Evolutionary conservation across 2,329 filamentous ascomycete species (phyloP).

Genomic region (Fusarium sp.): DNA sequence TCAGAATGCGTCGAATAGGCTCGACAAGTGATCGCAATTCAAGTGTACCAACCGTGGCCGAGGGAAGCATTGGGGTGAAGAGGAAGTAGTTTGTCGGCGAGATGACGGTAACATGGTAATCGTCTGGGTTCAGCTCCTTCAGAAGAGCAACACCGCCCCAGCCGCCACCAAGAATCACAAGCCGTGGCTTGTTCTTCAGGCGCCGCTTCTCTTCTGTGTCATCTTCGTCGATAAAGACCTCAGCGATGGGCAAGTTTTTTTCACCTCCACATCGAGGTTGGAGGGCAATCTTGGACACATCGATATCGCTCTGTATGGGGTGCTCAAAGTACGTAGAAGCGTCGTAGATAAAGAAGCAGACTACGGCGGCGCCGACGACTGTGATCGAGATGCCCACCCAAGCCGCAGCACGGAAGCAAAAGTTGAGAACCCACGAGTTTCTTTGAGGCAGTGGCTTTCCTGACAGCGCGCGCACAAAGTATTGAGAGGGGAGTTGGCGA

Average conservation of each 20-base stretch:
- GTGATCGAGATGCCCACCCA: conserved; percentile 77
- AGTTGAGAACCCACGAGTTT: conserved; percentile 63
- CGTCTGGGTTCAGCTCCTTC: conserved; percentile 88
- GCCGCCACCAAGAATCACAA: conserved; percentile 93
- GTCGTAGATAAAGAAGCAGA: conserved; percentile 94
- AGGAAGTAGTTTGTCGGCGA: conserved; percentile 97
- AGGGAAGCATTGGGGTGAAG: conserved; percentile 98
- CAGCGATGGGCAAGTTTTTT: conserved; percentile 93
- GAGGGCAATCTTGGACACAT: conserved; percentile 86
- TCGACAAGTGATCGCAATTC: conserved; percentile 93
- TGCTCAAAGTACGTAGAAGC: conserved; percentile 88
- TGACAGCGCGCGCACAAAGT: conserved; percentile 57
- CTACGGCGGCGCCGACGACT: conserved; percentile 74
- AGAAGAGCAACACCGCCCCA: conserved; percentile 95
- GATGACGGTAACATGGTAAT: conserved; percentile 96
- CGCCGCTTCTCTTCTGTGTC: conserved; percentile 76
- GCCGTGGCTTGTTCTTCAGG: conserved; percentile 87
- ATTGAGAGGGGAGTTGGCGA: conserved; percentile 36
- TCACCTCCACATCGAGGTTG: conserved; percentile 86
- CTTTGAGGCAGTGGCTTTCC: conserved; percentile 64
- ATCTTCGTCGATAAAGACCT: conserved; percentile 89
- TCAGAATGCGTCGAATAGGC: conserved; percentile 87
- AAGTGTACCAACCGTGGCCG: conserved; percentile 94
- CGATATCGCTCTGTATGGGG: conserved; percentile 74
- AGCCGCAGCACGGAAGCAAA: conserved; percentile 74